Base-by-base conservation (phyloP, 1,284 basidiomycete genomes). In the Moesziomyces sp. region DNA sequence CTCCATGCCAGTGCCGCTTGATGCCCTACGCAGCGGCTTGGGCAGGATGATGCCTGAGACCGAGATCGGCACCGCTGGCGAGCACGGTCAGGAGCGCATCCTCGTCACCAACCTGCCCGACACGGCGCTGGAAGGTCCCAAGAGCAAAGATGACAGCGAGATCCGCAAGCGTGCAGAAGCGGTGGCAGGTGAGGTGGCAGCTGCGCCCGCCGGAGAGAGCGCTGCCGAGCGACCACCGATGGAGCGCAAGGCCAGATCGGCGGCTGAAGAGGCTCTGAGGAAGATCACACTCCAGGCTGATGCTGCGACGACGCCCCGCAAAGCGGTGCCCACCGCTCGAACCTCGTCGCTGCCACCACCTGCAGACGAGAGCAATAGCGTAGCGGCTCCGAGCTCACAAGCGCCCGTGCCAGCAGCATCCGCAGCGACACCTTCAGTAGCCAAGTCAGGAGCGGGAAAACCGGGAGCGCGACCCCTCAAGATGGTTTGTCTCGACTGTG, bases 401-500 rank as follows among this genome's bases (percentile, higher is more conserved):
- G 6, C 23, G 21, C 4, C 43, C 18, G 14, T 11, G 43, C 4
- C 43, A 18, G 21, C 10, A 30, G 23, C 63, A 1, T 19, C 46
- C 5, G 42, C 35, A 16, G 10, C 13, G 28, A 23, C 40, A 33
- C 14, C 61, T 5, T 14, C 47, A 2, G 5, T 42, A n/a, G 7
- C 51, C 23, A 59, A 55, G 33, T 1, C 45, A 9, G 9, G 16
- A 9, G 26, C 51, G 5, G 43, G 50, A 9, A 13, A 43, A 9
- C 30, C 58, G 2, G 73, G 51, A 3, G 55, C 58, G 8, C 55
- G 58, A 5, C 70, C 76, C 7, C 50, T 70, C 30, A 73, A 74
- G 33, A 66, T 69, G 52, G 74, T 76, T 43, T 74, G 74, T 46
- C 63, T 78, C 10, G 74, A 78, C 33, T 78, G 74, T 30, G 67